Conservation (phyloP, 2,329 filamentous ascomycete species). For the Conoideocrella luteorostrata region DNA sequence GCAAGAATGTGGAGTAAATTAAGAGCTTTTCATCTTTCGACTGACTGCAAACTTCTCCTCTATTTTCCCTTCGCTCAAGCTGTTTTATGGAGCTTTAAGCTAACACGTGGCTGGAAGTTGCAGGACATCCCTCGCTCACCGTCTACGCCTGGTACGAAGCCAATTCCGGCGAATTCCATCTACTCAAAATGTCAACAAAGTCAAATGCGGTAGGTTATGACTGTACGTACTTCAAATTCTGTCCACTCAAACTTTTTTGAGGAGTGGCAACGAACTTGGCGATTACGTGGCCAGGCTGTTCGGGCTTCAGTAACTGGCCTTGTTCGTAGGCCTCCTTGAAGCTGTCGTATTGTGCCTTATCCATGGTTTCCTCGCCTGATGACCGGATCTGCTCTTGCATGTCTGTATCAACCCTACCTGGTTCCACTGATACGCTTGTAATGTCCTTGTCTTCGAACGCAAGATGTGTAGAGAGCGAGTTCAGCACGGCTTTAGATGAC, state of each 20-base stretch:
- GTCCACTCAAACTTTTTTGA: slow-evolving; percentile 63
- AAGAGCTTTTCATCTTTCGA: slow-evolving; percentile 82
- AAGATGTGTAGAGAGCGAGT: slow-evolving; percentile 69
- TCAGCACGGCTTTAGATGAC: slow-evolving; percentile 74
- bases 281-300: slow-evolving; percentile 82
- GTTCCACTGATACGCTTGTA: slow-evolving; percentile 64
- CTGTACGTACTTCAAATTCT: slow-evolving; percentile 58
- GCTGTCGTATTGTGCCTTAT: slow-evolving; percentile 50
- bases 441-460: slow-evolving; percentile 71
- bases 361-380: slow-evolving; percentile 42
- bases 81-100: slow-evolving; percentile 9
- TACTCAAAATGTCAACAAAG: slow-evolving; percentile 18
- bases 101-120: slow-evolving; percentile 1
- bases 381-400: slow-evolving; percentile 85
- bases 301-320: slow-evolving; percentile 69
- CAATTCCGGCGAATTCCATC: slow-evolving; percentile 40
- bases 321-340: slow-evolving; percentile 66
- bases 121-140: neutral
- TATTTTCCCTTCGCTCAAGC: slow-evolving; percentile 18
- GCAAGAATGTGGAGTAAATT: slow-evolving; percentile 56
- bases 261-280: slow-evolving; percentile 67
- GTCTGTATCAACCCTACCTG: slow-evolving; percentile 78
- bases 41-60: slow-evolving; percentile 45
- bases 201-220: neutral
- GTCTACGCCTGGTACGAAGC: slow-evolving; percentile 43